Percentiles rank a stretch among this genome's conserved stretches.
Conservation (phyloP, 768 basidiomycete genomes). For the Myochromella boudieri region DNA sequence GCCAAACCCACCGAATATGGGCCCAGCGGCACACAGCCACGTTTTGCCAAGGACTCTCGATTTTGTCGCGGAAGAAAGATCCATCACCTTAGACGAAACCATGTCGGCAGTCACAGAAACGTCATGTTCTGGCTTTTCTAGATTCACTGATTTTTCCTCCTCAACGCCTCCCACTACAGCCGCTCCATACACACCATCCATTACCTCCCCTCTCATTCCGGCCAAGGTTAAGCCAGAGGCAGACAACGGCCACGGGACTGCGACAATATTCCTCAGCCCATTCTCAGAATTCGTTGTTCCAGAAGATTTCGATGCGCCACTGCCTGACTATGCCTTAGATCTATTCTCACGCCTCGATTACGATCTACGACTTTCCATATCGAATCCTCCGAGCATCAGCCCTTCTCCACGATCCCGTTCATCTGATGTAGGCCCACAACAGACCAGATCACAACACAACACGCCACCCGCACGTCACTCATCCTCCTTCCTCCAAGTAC, state of each 20-base stretch:
- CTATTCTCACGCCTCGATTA: conserved; percentile 20
- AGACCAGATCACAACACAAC: not conserved
- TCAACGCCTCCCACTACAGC: conserved; percentile 10
- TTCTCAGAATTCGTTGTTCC: not conserved
- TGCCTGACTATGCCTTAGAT: conserved; percentile 21
- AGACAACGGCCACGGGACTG: too few relatives aligned
- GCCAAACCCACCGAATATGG: not conserved
- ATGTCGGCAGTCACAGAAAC: conserved; percentile 4
- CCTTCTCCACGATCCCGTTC: not conserved
- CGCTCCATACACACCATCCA: not conserved
- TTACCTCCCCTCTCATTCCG: too few relatives aligned
- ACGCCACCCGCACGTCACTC: not conserved
- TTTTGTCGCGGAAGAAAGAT: conserved; percentile 8
- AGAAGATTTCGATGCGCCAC: conserved; percentile 6
- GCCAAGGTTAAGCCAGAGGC: too few relatives aligned
- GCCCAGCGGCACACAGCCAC: not conserved
- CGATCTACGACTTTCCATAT: conserved; percentile 3
- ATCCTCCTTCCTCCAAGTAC: conserved; percentile 14
- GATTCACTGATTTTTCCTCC: conserved; percentile 4
- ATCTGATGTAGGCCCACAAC: not conserved
- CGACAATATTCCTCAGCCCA: conserved; percentile 13
- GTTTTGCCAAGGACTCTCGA: not conserved
- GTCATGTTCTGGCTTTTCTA: conserved; percentile 5
- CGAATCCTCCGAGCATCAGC: not conserved
- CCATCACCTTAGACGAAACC: not conserved